These are phyloP conservation scores for Gonapodya prolifera DNA, from an alignment of 192 early-diverging fungal species.

Conservation along the genomic window DNA sequence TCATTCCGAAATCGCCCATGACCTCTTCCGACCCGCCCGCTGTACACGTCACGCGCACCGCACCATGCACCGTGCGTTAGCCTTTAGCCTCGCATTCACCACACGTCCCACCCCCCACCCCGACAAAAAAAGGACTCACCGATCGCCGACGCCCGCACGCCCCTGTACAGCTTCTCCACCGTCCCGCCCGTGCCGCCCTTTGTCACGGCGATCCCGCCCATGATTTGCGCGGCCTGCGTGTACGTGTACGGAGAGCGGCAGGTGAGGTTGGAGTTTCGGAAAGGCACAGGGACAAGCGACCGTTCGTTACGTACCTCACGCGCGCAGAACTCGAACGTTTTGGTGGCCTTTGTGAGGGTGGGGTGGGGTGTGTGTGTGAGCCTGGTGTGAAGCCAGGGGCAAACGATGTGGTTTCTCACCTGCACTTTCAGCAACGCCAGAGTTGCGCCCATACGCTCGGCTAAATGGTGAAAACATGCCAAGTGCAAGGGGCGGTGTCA, in stretches of 20 bases:
- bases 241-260: too few relatives aligned
- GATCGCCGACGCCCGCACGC: background rate
- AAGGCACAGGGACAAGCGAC: background rate
- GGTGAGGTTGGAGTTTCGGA: background rate
- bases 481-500: background rate
- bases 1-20: constrained; percentile 4
- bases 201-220: constrained; percentile 69
- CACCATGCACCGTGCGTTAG: too few relatives aligned
- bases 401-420: background rate
- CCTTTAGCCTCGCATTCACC: too few relatives aligned
- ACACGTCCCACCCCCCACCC: too few relatives aligned
- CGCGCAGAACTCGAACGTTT: constrained; percentile 53
- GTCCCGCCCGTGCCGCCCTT: constrained; percentile 37
- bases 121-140: background rate
- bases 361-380: background rate
- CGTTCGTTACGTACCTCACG: background rate
- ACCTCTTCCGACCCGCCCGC: constrained; percentile 3
- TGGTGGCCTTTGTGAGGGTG: constrained; percentile 51
- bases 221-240: constrained; percentile 78
- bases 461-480: constrained; percentile 17
- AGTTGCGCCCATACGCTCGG: constrained; percentile 64
- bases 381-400: background rate
- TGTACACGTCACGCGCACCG: background rate
- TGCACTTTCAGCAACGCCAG: constrained; percentile 66
- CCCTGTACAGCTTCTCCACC: background rate